Base-by-base conservation (phyloP, 805 yeast species). In the Jamesozyma gamospora region DNA sequence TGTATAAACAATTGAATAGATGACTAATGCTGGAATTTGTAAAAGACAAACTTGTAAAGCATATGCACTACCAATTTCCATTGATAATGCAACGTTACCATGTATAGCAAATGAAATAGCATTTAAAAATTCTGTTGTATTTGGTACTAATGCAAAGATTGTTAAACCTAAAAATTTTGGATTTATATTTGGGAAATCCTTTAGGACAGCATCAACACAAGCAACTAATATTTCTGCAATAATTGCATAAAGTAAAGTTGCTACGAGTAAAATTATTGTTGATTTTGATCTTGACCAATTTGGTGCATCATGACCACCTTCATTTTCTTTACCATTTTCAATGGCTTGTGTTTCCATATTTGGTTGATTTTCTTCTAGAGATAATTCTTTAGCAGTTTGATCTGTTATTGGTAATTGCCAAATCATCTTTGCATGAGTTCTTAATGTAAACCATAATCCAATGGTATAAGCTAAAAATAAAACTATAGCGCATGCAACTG, bases 21-120 rank as follows among this genome's bases (percentile, higher is more conserved):
- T 55, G 10, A 87, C 94, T 55, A 92, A 71, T 2, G 92, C 79
- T 1, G 98, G 98, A 35, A 92, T 84, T 58, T 92, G 98, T 48
- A 92, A 70, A 42, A 92, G 67, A 50, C 95, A 90, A 13, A 92
- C 98, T 60, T 92, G 98, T 43, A 92, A 69, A 0, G 95, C 98
- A 58, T 92, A 92, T 0, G 98, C 98, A 46, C 94, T 79, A 44
- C 98, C 98, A 60, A 92, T 92, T 58, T 92, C 98, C 95, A 92
- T 84, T 2, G 95, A 84, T 34, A 92, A 67, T 0, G 98, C 95
- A 40, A 92, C 95, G 50, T 92, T 92, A 1, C 98, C 98, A 50
- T 90, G 78, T 50, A 86, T 77, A 0, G 98, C 98, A 66, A 92
- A 92, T 19, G 96, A 87, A 41, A 92, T 88, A 52, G 97, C 98